Evolutionary conservation across 208 protist genomes (phyloP), one percentile per base, ranked within the genome.

Genomic region (Willaertia magna): DNA sequence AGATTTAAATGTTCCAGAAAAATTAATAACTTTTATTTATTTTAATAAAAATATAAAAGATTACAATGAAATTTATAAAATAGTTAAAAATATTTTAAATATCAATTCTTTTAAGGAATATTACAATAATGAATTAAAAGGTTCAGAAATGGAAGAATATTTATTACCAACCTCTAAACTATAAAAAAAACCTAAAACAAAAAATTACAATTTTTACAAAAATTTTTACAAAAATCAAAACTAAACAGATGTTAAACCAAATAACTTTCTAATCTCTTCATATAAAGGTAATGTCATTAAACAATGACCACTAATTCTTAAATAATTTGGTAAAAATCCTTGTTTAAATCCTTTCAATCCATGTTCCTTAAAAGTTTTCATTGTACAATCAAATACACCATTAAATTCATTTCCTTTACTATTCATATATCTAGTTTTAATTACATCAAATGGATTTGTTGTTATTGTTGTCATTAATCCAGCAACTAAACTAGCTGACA

Each of bases 311-410:
- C 46, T 46, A 20, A 83, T 18, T 51, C 85, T 4, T 42, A 82
- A 22, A 59, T 85, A 84, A 43, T 78, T 87, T 75, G 85, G 67
- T 14, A 59, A 14, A 42, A 87, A 52, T 75, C 85, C 85, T 16
- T 39, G 40, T 4, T 22, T 47, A 34, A 87, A 43, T n/a, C 34
- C 75, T 51, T 18, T 22, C 0, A 59, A 0, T 42, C 74, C 67
- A 30, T 87, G 7, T 2, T 55, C 67, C 40, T 43, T 48, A 48
- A 55, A 43, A 4, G 78, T 87, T 42, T 87, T 87, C 0, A 76
- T 34, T 4, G 84, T 26, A 75, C 74, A 79, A 43, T 87, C 85
- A 43, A 87, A 26, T 26, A 40, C n/a, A 40, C 39, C 30, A 7
- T 7, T 61, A 59, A 84, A 83, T 7, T 20, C 9, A 14, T 11